Evolutionary conservation across 768 basidiomycete species (phyloP).

Genomic region (Boletus vinaceobasis): DNA sequence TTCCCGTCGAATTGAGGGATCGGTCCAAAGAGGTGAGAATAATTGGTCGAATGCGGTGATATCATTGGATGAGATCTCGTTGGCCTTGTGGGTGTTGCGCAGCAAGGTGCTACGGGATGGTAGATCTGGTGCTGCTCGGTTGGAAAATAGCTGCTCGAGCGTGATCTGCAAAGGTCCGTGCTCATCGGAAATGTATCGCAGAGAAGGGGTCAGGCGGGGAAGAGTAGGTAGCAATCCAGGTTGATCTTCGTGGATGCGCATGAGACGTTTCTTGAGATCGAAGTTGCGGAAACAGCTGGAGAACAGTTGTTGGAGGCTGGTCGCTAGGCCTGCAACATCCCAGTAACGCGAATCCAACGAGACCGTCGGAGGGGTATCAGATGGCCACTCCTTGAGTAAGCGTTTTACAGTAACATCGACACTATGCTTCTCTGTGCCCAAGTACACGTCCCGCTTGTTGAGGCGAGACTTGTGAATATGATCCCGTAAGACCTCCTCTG

Average conservation of each 20-base stretch:
- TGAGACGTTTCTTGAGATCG: not conserved
- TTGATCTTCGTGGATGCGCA: not conserved
- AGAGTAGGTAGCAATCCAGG: not conserved
- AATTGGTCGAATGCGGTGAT: not conserved
- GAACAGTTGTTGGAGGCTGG: not conserved
- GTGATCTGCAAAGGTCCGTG: not conserved
- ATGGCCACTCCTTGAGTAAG: slow-evolving; percentile 13
- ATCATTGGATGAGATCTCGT: not conserved
- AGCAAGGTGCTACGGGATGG: not conserved
- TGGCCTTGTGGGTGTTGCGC: not conserved
- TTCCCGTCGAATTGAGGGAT: slow-evolving; percentile 1
- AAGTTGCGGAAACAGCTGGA: slow-evolving; percentile 1
- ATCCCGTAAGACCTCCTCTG: not conserved
- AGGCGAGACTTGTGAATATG: not conserved
- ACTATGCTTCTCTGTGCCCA: too few species aligned
- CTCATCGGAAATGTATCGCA: not conserved
- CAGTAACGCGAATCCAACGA: not conserved
- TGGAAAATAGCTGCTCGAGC: not conserved
- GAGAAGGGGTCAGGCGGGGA: not conserved
- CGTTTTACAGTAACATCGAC: not conserved
- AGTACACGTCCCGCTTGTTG: too few species aligned
- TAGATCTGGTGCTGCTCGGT: not conserved
- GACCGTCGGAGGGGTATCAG: not conserved
- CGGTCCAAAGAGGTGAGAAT: not conserved
- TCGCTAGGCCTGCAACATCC: not conserved